These are phyloP conservation scores for Talaromyces rugulosus DNA, from an alignment of 2,329 filamentous ascomycete species.

Conservation along the genomic window DNA sequence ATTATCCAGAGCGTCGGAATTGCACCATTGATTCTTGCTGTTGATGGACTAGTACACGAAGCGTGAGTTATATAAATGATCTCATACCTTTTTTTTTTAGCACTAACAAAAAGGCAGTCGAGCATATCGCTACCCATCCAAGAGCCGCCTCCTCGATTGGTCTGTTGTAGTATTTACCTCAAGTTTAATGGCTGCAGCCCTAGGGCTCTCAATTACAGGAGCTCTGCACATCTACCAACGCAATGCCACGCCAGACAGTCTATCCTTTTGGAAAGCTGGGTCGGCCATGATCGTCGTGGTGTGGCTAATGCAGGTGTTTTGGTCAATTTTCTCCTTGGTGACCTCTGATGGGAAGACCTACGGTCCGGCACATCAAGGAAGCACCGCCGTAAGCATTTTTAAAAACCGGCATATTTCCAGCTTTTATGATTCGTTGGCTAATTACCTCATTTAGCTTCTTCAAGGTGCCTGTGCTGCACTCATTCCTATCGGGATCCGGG, in stretches of 20 bases:
- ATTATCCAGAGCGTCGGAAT: constrained; percentile 38
- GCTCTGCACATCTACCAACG: neutral
- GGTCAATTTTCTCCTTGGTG: neutral
- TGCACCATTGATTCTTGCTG: constrained; percentile 31
- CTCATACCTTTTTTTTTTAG: neutral
- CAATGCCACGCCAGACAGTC: neutral
- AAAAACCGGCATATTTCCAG: neutral
- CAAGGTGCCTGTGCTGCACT: constrained; percentile 15
- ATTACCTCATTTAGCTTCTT: constrained; percentile 13
- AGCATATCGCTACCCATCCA: constrained; percentile 15
- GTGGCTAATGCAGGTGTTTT: neutral
- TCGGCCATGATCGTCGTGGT: neutral
- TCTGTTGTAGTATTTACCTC: neutral
- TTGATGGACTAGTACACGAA: constrained; percentile 33
- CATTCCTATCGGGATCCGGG: constrained; percentile 20
- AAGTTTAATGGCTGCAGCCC: neutral
- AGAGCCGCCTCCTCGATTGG: constrained; percentile 3
- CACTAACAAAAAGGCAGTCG: constrained; percentile 13
- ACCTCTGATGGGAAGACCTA: neutral
- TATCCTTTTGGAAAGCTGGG: constrained; percentile 2
- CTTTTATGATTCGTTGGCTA: neutral
- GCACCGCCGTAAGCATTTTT: constrained; percentile 6
- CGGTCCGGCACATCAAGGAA: neutral
- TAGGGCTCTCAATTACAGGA: neutral
- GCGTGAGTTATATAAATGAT: constrained; percentile 20